Evolutionary conservation across 371 early-diverging fungal genomes (phyloP), one percentile per base, ranked within the genome.

Genomic region (Dichotomocladium elegans): DNA sequence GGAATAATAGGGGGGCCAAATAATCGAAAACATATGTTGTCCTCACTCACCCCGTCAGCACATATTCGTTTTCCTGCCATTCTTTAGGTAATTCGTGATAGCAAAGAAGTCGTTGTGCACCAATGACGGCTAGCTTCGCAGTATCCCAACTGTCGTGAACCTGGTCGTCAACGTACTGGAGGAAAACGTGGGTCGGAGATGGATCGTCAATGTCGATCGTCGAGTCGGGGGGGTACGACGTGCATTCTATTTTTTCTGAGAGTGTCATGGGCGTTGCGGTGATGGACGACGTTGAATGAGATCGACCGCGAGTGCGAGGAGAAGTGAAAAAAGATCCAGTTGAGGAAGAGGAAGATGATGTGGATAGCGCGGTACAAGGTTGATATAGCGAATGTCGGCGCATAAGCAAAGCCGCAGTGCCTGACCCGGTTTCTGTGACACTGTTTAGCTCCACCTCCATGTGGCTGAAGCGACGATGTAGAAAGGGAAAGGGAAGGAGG

Each of bases 61-160:
- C 77, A 54, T 80, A 82, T 64, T 81, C 74, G 58, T 86, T 86
- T 60, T 86, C 84, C 55, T 80, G 80, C 79, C 86, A 79, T 60
- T 80, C 79, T 43, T 64, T 67, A 2, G 86, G 86, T 26, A 86
- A 42, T 35, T 86, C 86, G 28, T 86, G 81, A 35, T 81, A 73
- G 2, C 67, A 57, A 14, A 86, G 56, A 29, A 86, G 56, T 19
- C 86, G 70, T 45, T 80, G 72, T n/a, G 83, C 78, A 4, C 83
- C 86, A 0, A 74, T 64, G 28, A 80, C 57, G 1, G 80, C 71
- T 0, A 83, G 82, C 35, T 74, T 77, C 15, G 76, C 74, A 2
- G 68, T 64, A 17, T 74, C 80, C 67, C 79, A 71, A 10, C 74
- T 72, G 25, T 79, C 81, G 24, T 64, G 65, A 19, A 70, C 63